These are phyloP conservation scores for Blastomyces parvus DNA, from an alignment of 2,329 filamentous ascomycete species.

Conservation along the genomic window DNA sequence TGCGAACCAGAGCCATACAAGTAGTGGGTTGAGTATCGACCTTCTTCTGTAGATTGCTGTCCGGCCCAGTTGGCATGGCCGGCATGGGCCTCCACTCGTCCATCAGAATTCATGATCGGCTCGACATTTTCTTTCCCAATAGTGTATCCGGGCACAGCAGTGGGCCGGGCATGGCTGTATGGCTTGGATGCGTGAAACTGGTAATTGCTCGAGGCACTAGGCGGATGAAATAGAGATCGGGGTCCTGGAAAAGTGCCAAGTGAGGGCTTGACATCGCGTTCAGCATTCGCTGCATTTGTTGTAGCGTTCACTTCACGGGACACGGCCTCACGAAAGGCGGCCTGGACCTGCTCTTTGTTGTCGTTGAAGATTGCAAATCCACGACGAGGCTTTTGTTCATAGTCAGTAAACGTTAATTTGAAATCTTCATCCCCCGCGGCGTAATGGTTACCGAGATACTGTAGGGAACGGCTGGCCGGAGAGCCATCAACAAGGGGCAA, in stretches of 20 bases:
- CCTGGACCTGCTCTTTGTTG: conserved; percentile 8
- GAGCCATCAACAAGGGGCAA: conserved; percentile 20
- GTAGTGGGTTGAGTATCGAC: conserved; percentile 20
- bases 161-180: conserved; percentile 13
- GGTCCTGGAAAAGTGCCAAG: conserved; percentile 2
- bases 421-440: conserved; percentile 27
- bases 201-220: conserved; percentile 3
- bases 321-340: background rate
- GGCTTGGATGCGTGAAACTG: conserved; percentile 16
- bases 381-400: conserved; percentile 23
- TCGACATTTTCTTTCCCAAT: conserved; percentile 34
- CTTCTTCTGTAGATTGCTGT: conserved; percentile 14
- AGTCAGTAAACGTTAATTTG: conserved; percentile 24
- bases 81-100: conserved; percentile 20
- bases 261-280: background rate
- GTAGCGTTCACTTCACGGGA: background rate
- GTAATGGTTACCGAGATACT: conserved; percentile 17
- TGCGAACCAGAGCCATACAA: conserved; percentile 21
- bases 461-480: conserved; percentile 15
- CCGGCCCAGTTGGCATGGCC: conserved; percentile 22
- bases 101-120: conserved; percentile 19
- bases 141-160: conserved; percentile 11
- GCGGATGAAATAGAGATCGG: background rate
- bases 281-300: background rate
- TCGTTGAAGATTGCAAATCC: conserved; percentile 34